A percentile compares a stretch with the other conserved stretches of the same genome.
Conservation (phyloP, 805 yeast species). For the Candida coquimbonensis region DNA sequence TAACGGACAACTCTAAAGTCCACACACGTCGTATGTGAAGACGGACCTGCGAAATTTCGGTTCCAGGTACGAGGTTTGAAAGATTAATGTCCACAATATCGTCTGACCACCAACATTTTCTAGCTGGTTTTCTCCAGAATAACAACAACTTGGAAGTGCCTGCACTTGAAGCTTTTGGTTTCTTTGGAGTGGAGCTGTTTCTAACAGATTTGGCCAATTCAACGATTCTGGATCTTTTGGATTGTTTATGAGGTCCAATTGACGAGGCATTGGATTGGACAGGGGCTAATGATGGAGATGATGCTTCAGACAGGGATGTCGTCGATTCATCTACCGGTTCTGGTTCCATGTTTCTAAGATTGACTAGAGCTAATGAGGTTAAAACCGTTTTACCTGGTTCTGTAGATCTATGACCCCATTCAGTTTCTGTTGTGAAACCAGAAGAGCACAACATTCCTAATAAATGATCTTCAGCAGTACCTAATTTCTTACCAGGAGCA, state of each 20-base stretch:
- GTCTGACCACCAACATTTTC: slow-evolving; percentile 97
- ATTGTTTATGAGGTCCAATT: slow-evolving; percentile 9
- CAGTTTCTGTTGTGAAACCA: slow-evolving; percentile 60
- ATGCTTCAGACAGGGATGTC: slow-evolving; percentile 3
- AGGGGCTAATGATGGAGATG: slow-evolving; percentile 35
- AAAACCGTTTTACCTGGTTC: slow-evolving; percentile 88
- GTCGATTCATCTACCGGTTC: slow-evolving; percentile 6
- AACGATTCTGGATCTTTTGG: slow-evolving; percentile 52
- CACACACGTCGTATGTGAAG: slow-evolving; percentile 91
- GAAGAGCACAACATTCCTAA: slow-evolving; percentile 91
- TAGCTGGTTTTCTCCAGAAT: slow-evolving; percentile 97
- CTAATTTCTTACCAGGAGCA: slow-evolving; percentile 45
- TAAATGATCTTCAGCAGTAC: slow-evolving; percentile 91
- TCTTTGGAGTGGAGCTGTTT: slow-evolving; percentile 11
- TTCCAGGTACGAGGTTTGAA: slow-evolving; percentile 25
- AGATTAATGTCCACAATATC: slow-evolving; percentile 41
- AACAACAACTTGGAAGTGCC: slow-evolving; percentile 60
- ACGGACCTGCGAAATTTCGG: slow-evolving; percentile 40
- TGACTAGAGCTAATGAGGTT: slow-evolving; percentile 70
- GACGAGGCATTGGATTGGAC: slow-evolving; percentile 31
- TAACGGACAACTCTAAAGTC: slow-evolving; percentile 89
- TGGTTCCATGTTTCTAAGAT: slow-evolving; percentile 34
- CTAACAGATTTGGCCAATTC: slow-evolving; percentile 53
- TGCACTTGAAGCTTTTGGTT: slow-evolving; percentile 26
- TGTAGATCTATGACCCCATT: slow-evolving; percentile 86